Conservation (phyloP, 2,329 filamentous ascomycete genomes). For the Xylariomycetidae sp. region DNA sequence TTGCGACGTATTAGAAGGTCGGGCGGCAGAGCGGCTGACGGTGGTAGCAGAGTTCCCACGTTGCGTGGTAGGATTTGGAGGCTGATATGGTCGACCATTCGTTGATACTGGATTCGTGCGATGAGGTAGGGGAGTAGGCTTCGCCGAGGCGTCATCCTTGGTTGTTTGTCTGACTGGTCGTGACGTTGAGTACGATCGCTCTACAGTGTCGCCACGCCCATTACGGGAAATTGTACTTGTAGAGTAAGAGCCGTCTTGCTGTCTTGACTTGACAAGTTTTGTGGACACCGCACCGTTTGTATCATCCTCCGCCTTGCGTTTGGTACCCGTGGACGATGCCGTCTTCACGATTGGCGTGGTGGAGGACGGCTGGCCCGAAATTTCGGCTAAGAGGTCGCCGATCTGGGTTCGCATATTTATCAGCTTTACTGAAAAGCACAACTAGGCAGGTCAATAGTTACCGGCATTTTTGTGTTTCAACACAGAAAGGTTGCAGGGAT, state of each 20-base stretch:
- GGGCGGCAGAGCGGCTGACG: constrained; percentile 9
- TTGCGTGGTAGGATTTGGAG: constrained; percentile 15
- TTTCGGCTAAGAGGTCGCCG: constrained; percentile 56
- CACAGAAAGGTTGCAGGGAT: no score
- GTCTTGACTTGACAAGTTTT: constrained; percentile 23
- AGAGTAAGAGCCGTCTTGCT: constrained; percentile 23
- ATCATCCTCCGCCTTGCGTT: constrained; percentile 56
- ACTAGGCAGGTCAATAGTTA: constrained; percentile 20
- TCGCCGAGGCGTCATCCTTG: constrained; percentile 8
- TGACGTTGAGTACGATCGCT: constrained; percentile 17
- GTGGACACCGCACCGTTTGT: constrained; percentile 17
- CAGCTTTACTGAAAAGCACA: neutral
- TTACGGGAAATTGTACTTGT: constrained; percentile 22
- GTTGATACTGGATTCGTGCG: constrained; percentile 19
- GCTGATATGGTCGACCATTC: constrained; percentile 20
- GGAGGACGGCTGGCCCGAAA: constrained; percentile 49
- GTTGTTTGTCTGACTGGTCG: constrained; percentile 18
- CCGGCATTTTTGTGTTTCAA: constrained; percentile 37
- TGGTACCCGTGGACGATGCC: constrained; percentile 32
- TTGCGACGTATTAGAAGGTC: constrained; percentile 8
- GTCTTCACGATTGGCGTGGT: constrained; percentile 26
- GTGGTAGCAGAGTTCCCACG: constrained; percentile 14
- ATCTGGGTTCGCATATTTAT: constrained; percentile 35
- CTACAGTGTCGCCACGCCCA: constrained; percentile 15
- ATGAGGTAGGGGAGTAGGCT: constrained; percentile 24